Conservation (phyloP, 805 yeast genomes). For the Metschnikowia anglica region DNA sequence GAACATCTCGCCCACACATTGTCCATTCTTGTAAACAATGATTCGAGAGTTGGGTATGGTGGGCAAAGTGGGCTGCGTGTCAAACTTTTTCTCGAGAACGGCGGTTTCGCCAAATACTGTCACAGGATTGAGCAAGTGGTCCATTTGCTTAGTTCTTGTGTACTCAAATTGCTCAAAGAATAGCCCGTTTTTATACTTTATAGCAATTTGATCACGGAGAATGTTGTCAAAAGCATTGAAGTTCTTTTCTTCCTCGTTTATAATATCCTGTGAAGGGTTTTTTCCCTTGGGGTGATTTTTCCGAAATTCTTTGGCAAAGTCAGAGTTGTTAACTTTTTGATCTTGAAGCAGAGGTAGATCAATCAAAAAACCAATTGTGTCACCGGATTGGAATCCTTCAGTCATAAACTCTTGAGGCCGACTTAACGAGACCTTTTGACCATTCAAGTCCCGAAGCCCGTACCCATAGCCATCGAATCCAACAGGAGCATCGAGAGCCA, state of each 20-base stretch:
- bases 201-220: constrained; percentile 82
- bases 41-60: constrained; percentile 58
- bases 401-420: constrained; percentile 58
- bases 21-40: constrained; percentile 76
- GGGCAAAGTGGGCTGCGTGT: constrained; percentile 38
- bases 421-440: constrained; percentile 74
- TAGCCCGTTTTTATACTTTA: constrained; percentile 70
- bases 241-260: constrained; percentile 17
- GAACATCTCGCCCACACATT: constrained; percentile 61
- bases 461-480: constrained; percentile 95
- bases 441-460: constrained; percentile 77
- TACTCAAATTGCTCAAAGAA: constrained; percentile 87
- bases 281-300: constrained; percentile 17
- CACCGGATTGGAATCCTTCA: constrained; percentile 68
- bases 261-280: constrained; percentile 14
- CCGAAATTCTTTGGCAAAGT: constrained; percentile 20
- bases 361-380: constrained; percentile 75
- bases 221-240: constrained; percentile 39
- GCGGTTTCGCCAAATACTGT: constrained; percentile 70
- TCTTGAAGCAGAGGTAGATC: constrained; percentile 56
- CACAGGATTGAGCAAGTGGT: constrained; percentile 70
- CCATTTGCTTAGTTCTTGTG: constrained; percentile 65
- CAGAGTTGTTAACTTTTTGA: constrained; percentile 44
- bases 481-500: constrained; percentile 89
- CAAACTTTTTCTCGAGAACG: constrained; percentile 46